Evolutionary conservation across 2,329 filamentous ascomycete species (phyloP).

Genomic region (Hypoxylon sp.): DNA sequence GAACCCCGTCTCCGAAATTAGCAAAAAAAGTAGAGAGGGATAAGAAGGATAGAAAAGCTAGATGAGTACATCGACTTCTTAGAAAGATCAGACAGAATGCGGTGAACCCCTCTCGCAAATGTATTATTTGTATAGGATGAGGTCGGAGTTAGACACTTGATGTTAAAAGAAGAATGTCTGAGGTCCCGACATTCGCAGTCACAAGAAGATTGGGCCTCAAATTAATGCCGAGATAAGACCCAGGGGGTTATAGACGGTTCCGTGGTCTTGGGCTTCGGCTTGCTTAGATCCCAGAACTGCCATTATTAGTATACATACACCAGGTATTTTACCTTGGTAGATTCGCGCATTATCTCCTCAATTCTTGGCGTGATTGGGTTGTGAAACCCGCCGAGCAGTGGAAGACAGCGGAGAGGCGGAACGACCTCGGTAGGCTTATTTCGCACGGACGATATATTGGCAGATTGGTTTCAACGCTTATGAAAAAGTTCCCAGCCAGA

Average conservation of each 20-base stretch:
- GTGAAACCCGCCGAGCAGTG: constrained; percentile 23
- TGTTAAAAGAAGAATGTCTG: constrained; percentile 4
- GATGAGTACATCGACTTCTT: no score
- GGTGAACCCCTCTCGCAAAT: no score
- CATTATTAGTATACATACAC: no score
- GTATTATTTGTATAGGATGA: constrained; percentile 3
- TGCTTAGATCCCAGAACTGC: constrained; percentile 14
- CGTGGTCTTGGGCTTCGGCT: constrained; percentile 24
- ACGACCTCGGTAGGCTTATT: constrained; percentile 23
- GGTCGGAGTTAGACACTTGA: not conserved
- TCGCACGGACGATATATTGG: constrained; percentile 9
- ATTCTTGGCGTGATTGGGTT: constrained; percentile 25
- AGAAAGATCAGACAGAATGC: no score
- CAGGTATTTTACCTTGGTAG: constrained; percentile 1
- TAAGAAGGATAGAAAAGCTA: no score
- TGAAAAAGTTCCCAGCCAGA: no score
- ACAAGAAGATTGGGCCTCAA: not conserved
- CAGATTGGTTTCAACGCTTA: constrained; percentile 5
- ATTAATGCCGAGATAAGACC: constrained; percentile 11
- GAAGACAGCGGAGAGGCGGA: constrained; percentile 33
- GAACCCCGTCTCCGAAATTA: no score
- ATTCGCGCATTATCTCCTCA: constrained; percentile 3
- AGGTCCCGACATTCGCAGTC: constrained; percentile 4
- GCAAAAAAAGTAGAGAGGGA: no score
- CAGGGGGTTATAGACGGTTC: constrained; percentile 17